Percentiles rank a stretch among this genome's conserved stretches.
These are phyloP conservation scores for Lignosus rhinocerotis DNA, from an alignment of 1,284 basidiomycete genomes.

Conservation along the genomic window DNA sequence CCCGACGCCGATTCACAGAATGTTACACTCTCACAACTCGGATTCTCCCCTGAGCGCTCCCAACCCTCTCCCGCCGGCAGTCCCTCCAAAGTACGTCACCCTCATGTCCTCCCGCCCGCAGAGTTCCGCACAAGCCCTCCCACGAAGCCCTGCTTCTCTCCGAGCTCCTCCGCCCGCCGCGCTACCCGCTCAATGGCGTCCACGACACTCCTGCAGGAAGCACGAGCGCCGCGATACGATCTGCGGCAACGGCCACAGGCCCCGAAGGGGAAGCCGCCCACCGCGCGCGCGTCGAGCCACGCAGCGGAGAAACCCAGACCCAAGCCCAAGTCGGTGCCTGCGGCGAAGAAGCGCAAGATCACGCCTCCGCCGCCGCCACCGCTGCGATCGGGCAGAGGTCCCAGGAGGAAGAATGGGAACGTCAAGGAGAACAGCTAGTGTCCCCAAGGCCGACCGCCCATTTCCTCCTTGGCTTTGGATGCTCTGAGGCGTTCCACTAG, in stretches of 20 bases:
- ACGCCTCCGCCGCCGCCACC: slow-evolving; percentile 7
- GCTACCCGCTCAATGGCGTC: neutral
- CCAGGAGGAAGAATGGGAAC: slow-evolving; percentile 6
- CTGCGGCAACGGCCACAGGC: slow-evolving; percentile 14
- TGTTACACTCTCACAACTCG: slow-evolving; percentile 38
- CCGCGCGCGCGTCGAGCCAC: slow-evolving; percentile 6
- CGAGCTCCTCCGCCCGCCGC: neutral
- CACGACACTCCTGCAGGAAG: neutral
- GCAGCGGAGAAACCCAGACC: neutral
- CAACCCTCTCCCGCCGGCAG: slow-evolving; percentile 10
- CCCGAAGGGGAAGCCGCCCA: neutral
- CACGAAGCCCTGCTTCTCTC: slow-evolving; percentile 1
- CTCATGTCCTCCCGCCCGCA: slow-evolving; percentile 10
- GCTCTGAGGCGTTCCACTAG: too few relatives aligned
- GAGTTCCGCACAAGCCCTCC: slow-evolving; percentile 6
- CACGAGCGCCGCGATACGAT: slow-evolving; percentile 16
- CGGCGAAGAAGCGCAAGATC: slow-evolving; percentile 19
- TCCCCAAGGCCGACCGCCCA: neutral
- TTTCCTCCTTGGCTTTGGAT: neutral
- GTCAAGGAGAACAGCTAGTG: slow-evolving; percentile 14
- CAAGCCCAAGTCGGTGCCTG: slow-evolving; percentile 6
- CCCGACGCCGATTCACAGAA: slow-evolving; percentile 28
- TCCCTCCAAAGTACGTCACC: slow-evolving; percentile 3
- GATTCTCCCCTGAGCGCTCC: slow-evolving; percentile 33
- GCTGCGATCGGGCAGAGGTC: slow-evolving; percentile 5